These are phyloP conservation scores for Aureobasidium melanogenum DNA, from an alignment of 2,329 filamentous ascomycete genomes.

Conservation along the genomic window DNA sequence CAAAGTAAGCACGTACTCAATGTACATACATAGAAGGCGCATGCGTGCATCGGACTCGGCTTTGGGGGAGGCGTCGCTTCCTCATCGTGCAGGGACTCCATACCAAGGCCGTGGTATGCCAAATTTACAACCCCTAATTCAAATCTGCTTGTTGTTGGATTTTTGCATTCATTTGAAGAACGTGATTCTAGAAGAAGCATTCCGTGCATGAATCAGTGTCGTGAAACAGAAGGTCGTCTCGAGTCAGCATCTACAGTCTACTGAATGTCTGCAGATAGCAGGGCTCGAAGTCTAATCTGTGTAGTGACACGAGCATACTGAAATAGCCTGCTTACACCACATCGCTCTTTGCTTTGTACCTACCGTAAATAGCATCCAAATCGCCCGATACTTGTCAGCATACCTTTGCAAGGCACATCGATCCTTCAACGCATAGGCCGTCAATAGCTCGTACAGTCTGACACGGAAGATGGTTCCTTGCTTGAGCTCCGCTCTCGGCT, in stretches of 20 bases:
- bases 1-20: neutral
- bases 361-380: neutral
- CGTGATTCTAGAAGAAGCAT: neutral
- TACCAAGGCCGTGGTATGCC: neutral
- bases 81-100: neutral
- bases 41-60: slow-evolving; percentile 9
- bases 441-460: neutral
- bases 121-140: neutral
- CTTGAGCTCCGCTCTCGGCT: neutral
- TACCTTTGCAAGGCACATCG: neutral
- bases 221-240: neutral
- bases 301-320: neutral
- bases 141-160: neutral
- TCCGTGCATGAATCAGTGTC: neutral
- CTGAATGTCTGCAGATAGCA: neutral
- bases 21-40: neutral
- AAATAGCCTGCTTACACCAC: neutral
- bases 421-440: neutral
- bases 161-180: neutral
- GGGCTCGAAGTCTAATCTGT: neutral
- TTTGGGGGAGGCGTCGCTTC: slow-evolving; percentile 8
- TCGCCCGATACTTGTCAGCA: slow-evolving; percentile 1
- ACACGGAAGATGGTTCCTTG: neutral
- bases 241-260: neutral
- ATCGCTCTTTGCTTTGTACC: neutral